phyloP scores from a whole-genome alignment of 805 yeast species.

The Barnettozyma sucrosica region DNA sequence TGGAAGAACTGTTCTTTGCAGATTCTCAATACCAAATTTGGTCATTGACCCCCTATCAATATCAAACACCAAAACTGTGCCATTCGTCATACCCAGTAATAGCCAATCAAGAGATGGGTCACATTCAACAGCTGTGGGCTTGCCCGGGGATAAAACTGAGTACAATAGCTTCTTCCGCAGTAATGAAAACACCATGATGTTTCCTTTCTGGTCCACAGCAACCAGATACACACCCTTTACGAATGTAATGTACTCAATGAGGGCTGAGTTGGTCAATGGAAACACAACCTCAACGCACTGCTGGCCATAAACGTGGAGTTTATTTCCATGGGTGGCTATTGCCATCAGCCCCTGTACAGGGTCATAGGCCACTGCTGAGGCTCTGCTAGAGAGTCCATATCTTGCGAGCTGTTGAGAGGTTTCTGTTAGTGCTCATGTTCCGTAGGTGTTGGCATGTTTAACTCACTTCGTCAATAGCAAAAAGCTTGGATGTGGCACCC shows the following conservation, averaged over 20 bases:
- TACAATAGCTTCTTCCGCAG: constrained; percentile 55
- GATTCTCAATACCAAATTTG: constrained; percentile 59
- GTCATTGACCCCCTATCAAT: constrained; percentile 71
- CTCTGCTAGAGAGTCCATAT: constrained; percentile 61
- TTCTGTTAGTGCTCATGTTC: not conserved
- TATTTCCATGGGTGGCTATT: constrained; percentile 63
- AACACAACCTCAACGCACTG: constrained; percentile 69
- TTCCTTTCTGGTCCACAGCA: constrained; percentile 56
- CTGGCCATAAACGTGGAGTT: constrained; percentile 78
- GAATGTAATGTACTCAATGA: constrained; percentile 54
- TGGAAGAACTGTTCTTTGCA: constrained; percentile 58
- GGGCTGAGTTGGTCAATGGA: constrained; percentile 42
- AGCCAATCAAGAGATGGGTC: constrained; percentile 92
- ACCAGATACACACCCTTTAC: constrained; percentile 79
- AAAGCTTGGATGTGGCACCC: constrained; percentile 27
- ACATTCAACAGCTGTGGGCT: constrained; percentile 60
- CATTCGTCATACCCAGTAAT: constrained; percentile 72
- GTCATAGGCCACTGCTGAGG: constrained; percentile 70
- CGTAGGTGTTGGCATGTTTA: too few relatives aligned
- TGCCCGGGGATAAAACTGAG: constrained; percentile 56
- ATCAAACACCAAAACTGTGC: constrained; percentile 66
- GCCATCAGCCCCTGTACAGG: constrained; percentile 87
- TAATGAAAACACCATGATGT: constrained; percentile 64
- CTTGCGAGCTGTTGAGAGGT: constrained; percentile 17
- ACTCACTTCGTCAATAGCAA: constrained; percentile 29